A percentile compares a stretch with the other conserved stretches of the same genome.
Evolutionary conservation across 1,139 yeast genomes (phyloP).

Genomic region (Debaryomyces sp.): DNA sequence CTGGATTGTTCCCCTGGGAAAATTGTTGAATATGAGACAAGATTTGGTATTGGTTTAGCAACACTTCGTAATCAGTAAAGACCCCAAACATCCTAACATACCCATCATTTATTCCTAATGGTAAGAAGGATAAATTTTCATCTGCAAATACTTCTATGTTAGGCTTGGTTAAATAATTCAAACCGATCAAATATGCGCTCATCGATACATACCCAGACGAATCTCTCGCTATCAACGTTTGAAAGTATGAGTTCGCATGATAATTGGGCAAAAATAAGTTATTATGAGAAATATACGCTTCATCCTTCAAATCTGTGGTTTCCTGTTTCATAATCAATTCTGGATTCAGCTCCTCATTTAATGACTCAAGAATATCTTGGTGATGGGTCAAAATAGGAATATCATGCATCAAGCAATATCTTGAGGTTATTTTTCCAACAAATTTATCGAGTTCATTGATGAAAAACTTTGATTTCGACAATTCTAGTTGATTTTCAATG

Average conservation of each 20-base stretch:
- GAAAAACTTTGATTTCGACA: slow-evolving; percentile 24
- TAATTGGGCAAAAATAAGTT: slow-evolving; percentile 40
- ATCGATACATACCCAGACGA: slow-evolving; percentile 36
- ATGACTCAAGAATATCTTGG: slow-evolving; percentile 21
- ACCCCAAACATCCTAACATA: slow-evolving; percentile 27
- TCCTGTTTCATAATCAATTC: neutral
- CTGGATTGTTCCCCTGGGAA: neutral
- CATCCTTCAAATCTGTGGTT: slow-evolving; percentile 20
- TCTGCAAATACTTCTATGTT: slow-evolving; percentile 12
- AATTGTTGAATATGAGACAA: slow-evolving; percentile 25
- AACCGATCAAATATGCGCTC: slow-evolving; percentile 37
- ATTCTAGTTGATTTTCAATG: neutral
- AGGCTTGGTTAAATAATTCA: slow-evolving; percentile 28
- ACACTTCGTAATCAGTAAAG: slow-evolving; percentile 25
- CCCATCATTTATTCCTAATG: slow-evolving; percentile 35
- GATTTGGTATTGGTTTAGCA: slow-evolving; percentile 45
- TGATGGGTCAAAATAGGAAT: slow-evolving; percentile 32
- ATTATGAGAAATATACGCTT: slow-evolving; percentile 38
- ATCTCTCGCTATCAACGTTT: slow-evolving; percentile 41
- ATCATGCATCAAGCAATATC: slow-evolving; percentile 23
- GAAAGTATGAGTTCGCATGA: slow-evolving; percentile 36
- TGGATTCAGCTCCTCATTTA: slow-evolving; percentile 6
- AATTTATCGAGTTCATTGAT: slow-evolving; percentile 30
- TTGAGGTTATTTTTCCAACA: slow-evolving; percentile 26
- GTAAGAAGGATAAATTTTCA: slow-evolving; percentile 11